A percentile compares a stretch with the other conserved stretches of the same genome.
These are phyloP conservation scores for Crithidia expoeki DNA, from an alignment of 208 protist species.

Conservation along the genomic window DNA sequence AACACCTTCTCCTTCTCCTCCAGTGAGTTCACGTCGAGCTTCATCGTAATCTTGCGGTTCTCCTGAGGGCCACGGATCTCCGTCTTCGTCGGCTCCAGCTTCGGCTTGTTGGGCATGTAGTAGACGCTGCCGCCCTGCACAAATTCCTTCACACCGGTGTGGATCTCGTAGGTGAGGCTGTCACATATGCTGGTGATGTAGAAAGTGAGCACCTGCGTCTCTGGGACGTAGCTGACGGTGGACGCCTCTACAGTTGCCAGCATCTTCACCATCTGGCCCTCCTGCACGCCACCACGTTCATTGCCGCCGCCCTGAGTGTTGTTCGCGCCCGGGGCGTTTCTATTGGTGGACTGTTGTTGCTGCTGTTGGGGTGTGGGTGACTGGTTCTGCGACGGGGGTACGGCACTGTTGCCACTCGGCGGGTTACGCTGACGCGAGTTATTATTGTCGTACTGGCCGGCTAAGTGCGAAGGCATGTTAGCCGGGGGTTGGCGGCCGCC, in stretches of 20 bases:
- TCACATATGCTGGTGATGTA: constrained; percentile 73
- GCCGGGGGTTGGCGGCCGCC: constrained; percentile 28
- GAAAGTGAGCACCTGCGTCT: constrained; percentile 77
- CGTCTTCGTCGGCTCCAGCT: constrained; percentile 83
- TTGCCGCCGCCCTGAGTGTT: constrained; percentile 33
- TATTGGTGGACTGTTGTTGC: constrained; percentile 21
- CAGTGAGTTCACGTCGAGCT: constrained; percentile 75
- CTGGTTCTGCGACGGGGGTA: constrained; percentile 34
- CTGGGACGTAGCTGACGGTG: constrained; percentile 73
- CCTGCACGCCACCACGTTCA: constrained; percentile 75
- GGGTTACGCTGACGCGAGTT: constrained; percentile 29
- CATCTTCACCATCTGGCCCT: constrained; percentile 93
- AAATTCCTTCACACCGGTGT: constrained; percentile 90
- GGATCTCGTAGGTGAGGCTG: constrained; percentile 87
- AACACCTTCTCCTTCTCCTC: constrained; percentile 87
- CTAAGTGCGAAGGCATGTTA: constrained; percentile 77
- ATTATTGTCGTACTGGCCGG: constrained; percentile 68
- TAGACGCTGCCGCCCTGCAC: constrained; percentile 70
- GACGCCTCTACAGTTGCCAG: constrained; percentile 87
- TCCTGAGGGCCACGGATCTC: constrained; percentile 72
- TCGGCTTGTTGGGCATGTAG: constrained; percentile 91
- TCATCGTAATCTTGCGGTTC: constrained; percentile 73
- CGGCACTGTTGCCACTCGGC: constrained; percentile 1
- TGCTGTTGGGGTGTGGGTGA: constrained; percentile 30
- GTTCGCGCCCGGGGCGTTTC: constrained; percentile 25